A percentile compares a stretch with the other conserved stretches of the same genome.
Conservation (phyloP, 768 basidiomycete genomes). For the Xerocomus brunneocitrinus region DNA sequence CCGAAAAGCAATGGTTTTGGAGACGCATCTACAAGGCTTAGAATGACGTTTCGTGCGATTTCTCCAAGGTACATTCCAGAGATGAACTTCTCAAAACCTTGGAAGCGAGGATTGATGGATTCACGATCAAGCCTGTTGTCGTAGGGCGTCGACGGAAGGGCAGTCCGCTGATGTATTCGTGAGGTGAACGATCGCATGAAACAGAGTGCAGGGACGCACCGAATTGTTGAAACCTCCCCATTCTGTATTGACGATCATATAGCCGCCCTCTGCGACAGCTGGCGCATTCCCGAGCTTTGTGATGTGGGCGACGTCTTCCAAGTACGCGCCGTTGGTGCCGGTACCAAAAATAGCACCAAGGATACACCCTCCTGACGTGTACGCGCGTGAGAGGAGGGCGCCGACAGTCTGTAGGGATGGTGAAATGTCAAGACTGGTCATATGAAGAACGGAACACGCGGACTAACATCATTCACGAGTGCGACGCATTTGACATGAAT, state of each 20-base stretch:
- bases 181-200: background rate
- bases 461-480: slow-evolving; percentile 89
- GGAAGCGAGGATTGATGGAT: slow-evolving; percentile 89
- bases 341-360: slow-evolving; percentile 95
- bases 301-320: slow-evolving; percentile 83
- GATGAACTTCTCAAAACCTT: slow-evolving; percentile 97
- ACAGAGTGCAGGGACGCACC: slow-evolving; percentile 42
- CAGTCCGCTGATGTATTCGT: slow-evolving; percentile 50
- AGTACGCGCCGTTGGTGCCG: slow-evolving; percentile 96
- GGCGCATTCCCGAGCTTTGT: slow-evolving; percentile 71
- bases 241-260: slow-evolving; percentile 96
- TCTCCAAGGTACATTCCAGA: slow-evolving; percentile 99
- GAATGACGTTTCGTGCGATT: slow-evolving; percentile 78
- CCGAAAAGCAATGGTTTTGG: slow-evolving; percentile 72
- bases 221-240: slow-evolving; percentile 98
- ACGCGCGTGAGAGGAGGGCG: slow-evolving; percentile 87
- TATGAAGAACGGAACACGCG: slow-evolving; percentile 18
- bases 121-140: slow-evolving; percentile 91
- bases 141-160: slow-evolving; percentile 82
- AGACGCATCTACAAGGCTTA: slow-evolving; percentile 74
- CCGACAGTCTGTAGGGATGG: slow-evolving; percentile 74
- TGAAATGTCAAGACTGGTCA: slow-evolving; percentile 3
- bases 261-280: slow-evolving; percentile 55
- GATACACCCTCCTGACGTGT: slow-evolving; percentile 87
- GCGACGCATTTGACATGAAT: slow-evolving; percentile 90